Percentiles rank a stretch among this genome's conserved stretches.
Conservation (phyloP, 208 protist genomes). For the Wallacemonas collosoma region DNA sequence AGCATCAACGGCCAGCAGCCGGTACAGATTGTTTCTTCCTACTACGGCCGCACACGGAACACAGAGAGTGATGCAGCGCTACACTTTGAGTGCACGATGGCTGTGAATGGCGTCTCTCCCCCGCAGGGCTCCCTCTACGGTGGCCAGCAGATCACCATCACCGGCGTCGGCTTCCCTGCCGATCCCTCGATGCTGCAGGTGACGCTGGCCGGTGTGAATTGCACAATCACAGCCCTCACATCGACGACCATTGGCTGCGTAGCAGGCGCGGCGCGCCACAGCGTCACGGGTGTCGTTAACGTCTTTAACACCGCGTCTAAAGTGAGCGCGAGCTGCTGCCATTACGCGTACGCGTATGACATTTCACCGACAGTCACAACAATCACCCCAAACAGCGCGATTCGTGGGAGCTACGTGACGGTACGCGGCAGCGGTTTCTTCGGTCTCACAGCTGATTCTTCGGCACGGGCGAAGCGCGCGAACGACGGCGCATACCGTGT, state of each 20-base stretch:
- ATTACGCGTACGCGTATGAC: conserved; percentile 32
- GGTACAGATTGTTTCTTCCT: conserved; percentile 32
- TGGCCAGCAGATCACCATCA: conserved; percentile 30
- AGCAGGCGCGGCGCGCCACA: conserved; percentile 14
- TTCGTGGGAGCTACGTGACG: conserved; percentile 23
- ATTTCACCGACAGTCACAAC: conserved; percentile 34
- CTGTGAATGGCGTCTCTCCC: conserved; percentile 20
- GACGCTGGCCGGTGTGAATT: conserved; percentile 30
- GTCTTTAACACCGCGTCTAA: conserved; percentile 29
- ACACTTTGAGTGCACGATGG: conserved; percentile 41
- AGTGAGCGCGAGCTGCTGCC: conserved; percentile 29
- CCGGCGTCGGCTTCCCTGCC: conserved; percentile 32
- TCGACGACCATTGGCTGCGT: conserved; percentile 27
- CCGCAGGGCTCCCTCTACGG: conserved; percentile 29
- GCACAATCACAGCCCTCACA: conserved; percentile 18
- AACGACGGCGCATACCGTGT: not conserved
- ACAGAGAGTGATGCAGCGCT: not conserved
- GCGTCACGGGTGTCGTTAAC: conserved; percentile 16
- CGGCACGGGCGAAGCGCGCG: not conserved
- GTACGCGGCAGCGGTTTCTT: conserved; percentile 26
- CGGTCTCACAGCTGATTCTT: not conserved
- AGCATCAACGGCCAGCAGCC: conserved; percentile 23
- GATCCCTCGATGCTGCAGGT: conserved; percentile 20
- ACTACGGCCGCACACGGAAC: conserved; percentile 21
- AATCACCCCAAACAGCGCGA: conserved; percentile 30